Percentiles rank a stretch among this genome's conserved stretches.
Conservation (phyloP, 1,284 basidiomycete species). For the Trichosporon inkin region DNA sequence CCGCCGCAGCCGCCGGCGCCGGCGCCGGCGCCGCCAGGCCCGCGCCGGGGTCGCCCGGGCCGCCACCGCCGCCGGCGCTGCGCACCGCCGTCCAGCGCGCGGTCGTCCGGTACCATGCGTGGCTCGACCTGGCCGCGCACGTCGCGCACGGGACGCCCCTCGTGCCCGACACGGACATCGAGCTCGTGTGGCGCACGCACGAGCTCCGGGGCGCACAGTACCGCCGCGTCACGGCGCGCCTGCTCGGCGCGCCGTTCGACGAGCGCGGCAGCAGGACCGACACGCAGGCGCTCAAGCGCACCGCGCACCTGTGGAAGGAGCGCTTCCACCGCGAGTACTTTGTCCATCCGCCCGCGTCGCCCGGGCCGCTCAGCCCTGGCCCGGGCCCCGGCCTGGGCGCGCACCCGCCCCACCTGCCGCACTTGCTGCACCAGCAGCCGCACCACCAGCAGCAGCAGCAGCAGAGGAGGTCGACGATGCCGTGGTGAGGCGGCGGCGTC, state of each 20-base stretch:
- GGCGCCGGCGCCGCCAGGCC: too few species aligned
- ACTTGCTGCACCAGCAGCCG: too few species aligned
- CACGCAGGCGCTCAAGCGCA: slow-evolving; percentile 23
- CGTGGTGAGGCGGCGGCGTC: not conserved
- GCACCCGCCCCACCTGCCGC: too few species aligned
- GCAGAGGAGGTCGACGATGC: not conserved
- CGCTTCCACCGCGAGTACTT: slow-evolving; percentile 28
- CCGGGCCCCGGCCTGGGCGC: too few species aligned
- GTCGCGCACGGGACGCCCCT: slow-evolving; percentile 21
- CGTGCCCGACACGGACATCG: slow-evolving; percentile 39
- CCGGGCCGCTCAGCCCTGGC: too few species aligned
- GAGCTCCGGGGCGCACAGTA: slow-evolving; percentile 38
- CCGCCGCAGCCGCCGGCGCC: too few species aligned
- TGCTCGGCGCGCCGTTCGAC: slow-evolving; percentile 26
- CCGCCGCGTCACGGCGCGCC: slow-evolving; percentile 25
- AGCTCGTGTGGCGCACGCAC: slow-evolving; percentile 49
- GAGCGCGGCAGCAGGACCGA: slow-evolving; percentile 19
- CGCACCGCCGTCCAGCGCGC: slow-evolving; percentile 29
- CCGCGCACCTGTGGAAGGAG: slow-evolving; percentile 28
- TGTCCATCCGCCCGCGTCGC: not conserved
- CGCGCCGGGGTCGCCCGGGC: too few species aligned
- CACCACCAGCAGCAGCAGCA: too few species aligned
- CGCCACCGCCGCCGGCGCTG: too few species aligned
- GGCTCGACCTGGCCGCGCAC: slow-evolving; percentile 37
- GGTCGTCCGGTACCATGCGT: slow-evolving; percentile 43